A percentile compares a stretch with the other conserved stretches of the same genome.
Conservation (phyloP, 2,329 filamentous ascomycete genomes). For the Fusarium sp. region DNA sequence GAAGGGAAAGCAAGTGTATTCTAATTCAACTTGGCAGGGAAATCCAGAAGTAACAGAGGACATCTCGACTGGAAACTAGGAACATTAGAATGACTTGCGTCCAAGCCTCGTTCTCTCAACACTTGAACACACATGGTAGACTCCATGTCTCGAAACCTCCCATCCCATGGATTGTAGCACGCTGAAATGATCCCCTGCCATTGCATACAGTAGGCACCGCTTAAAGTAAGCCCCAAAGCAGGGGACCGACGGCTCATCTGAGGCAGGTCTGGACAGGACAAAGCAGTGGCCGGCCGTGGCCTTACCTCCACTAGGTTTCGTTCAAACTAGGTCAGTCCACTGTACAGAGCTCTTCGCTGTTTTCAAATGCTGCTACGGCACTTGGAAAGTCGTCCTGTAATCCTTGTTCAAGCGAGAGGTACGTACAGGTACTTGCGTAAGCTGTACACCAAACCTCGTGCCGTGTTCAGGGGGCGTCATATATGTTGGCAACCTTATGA, state of each 20-base stretch:
- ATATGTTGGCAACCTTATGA: background rate
- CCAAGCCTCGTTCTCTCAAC: constrained; percentile 10
- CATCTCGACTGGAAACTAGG: constrained; percentile 9
- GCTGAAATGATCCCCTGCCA: constrained; percentile 25
- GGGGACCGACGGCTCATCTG: constrained; percentile 1
- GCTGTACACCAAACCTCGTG: background rate
- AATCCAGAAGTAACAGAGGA: background rate
- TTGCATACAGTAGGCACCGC: constrained; percentile 15
- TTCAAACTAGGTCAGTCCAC: background rate
- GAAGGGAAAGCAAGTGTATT: background rate
- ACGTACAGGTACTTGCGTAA: background rate
- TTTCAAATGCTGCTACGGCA: constrained; percentile 5
- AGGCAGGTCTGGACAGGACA: constrained; percentile 14
- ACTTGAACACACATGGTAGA: constrained; percentile 6
- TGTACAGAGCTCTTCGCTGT: constrained; percentile 2
- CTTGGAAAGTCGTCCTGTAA: background rate
- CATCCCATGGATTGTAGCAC: constrained; percentile 6
- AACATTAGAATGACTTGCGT: constrained; percentile 25
- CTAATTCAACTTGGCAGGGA: background rate
- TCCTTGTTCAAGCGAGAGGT: background rate
- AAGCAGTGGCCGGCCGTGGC: constrained; percentile 5
- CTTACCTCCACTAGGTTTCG: background rate
- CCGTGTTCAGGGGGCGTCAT: constrained; percentile 1
- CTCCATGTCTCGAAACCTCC: constrained; percentile 24
- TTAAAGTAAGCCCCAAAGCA: constrained; percentile 8